Evolutionary conservation across 208 protist genomes (phyloP), one percentile per base, ranked within the genome.

Genomic region (Leishmania major): DNA sequence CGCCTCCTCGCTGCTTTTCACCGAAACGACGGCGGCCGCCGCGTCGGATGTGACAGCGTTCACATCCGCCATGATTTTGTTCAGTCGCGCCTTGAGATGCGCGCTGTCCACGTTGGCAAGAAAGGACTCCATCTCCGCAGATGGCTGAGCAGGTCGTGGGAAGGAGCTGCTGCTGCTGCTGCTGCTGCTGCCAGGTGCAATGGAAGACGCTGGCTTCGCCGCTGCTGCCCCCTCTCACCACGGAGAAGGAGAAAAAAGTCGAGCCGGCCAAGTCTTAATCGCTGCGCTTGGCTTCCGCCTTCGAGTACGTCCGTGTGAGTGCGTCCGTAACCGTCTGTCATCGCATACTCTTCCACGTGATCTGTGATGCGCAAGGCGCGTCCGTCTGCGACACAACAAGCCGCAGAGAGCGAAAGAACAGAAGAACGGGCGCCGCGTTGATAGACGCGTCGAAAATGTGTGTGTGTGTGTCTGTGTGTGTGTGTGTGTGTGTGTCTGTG

Each of bases 1-100:
- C n/a, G 79, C 77, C 75, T 95, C 91, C 67, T 86, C 86, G 22
- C 74, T 77, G 81, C 64, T 53, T 75, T 79, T 81, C 43, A 51
- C 85, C 31, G 74, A 70, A 28, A 74, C n/a, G 10, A 11, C 8
- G 8, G 47, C 37, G 15, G 45, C 22, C 47, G 53, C 64, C 40
- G 62, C 47, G 74, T 69, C 77, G 28, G 57, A 15, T 28, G 77
- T 70, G 13, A 79, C 55, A 22, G 74, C 73, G 43, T 78, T 79
- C 19, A 85, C 71, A 3, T 83, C 66, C 5, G 77, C 73, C 79
- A 85, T 85, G 17, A 85, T 81, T 43, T 77, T 59, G 79, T 88
- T 88, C 6, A 85, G 81, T 55, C 79, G 47, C 15, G 69, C 75
- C 78, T 83, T 79, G 6, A 88, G 73, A 55, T 70, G 55, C 6